Base-by-base conservation (phyloP, 108 stramenopile species). In the Nitzschia sp. region DNA sequence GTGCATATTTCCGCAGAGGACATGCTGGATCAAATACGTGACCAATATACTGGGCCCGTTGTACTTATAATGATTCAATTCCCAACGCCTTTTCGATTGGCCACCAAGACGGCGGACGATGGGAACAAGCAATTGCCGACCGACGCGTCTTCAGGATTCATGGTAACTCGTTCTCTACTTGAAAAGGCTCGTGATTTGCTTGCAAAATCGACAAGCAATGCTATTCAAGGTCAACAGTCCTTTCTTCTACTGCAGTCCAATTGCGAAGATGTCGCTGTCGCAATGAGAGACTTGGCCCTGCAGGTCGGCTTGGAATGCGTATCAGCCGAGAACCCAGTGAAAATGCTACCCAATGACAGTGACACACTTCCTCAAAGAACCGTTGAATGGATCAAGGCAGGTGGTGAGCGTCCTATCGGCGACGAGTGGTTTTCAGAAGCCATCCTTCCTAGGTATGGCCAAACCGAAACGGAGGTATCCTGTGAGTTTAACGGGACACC, bases 231-330 rank as follows among this genome's bases (percentile, higher is more conserved):
- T 15, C 3, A 34, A 23, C 11, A 51, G 17, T 9, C 6, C 38
- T 47, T 38, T 21, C 38, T 93, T 24, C 45, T 90, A 0, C 47
- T 93, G 8, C 92, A 93, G 74, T 82, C 80, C 51, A 93, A 93
- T 49, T 85, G 84, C 42, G 92, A 93, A 66, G 92, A 93, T 79
- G 92, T 93, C 9, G 88, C 88, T 29, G 76, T 93, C 2, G 58
- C 68, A 46, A 93, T 93, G 79, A 60, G 65, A 34, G 56, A 88
- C 26, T 64, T 73, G 17, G 86, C 86, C 9, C 49, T 67, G 21
- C 33, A 54, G 9, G 59, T 56, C 47, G 86, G 90, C 0, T 85
- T 88, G 46, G 13, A 64, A 23, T 42, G 75, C 0, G 46, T 75
- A 4, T 11, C 19, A 8, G 56, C 79, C 28, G 27, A 21, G 2